Conservation (phyloP, 2,329 filamentous ascomycete genomes). For the Drechslerella dactyloides region DNA sequence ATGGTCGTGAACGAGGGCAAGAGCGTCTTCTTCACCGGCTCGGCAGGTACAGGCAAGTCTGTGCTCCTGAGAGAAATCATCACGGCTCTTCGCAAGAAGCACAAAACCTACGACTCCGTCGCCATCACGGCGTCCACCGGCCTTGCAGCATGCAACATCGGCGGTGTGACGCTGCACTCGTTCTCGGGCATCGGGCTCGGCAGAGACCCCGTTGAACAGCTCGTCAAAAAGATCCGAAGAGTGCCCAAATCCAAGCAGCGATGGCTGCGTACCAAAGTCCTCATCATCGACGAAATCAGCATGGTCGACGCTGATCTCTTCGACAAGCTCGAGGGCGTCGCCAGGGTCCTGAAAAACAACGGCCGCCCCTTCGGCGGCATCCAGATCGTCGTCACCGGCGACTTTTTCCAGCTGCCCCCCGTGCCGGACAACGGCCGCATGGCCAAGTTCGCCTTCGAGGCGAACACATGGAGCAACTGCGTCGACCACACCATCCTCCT, state of each 20-base stretch:
- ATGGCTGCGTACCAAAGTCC: slow-evolving; percentile 85
- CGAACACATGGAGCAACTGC: slow-evolving; percentile 85
- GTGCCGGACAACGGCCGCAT: slow-evolving; percentile 76
- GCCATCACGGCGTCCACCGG: slow-evolving; percentile 96
- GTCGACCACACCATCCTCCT: slow-evolving; percentile 95
- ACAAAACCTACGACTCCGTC: slow-evolving; percentile 79
- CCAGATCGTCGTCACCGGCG: slow-evolving; percentile 91
- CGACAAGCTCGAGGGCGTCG: slow-evolving; percentile 91
- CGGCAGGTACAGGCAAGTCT: slow-evolving; percentile 92
- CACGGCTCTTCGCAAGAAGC: slow-evolving; percentile 76
- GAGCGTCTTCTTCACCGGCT: slow-evolving; percentile 97
- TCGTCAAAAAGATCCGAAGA: slow-evolving; percentile 88
- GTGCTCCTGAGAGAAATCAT: slow-evolving; percentile 95
- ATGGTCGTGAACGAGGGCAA: slow-evolving; percentile 79
- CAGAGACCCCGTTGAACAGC: slow-evolving; percentile 78
- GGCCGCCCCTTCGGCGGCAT: slow-evolving; percentile 94
- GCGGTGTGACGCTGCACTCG: slow-evolving; percentile 92
- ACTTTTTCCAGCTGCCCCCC: slow-evolving; percentile 96
- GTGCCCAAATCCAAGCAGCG: slow-evolving; percentile 86
- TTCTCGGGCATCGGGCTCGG: slow-evolving; percentile 94
- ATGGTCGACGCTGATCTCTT: slow-evolving; percentile 99
- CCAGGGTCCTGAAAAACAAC: slow-evolving; percentile 83
- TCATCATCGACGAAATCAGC: slow-evolving; percentile 93
- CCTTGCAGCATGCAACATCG: slow-evolving; percentile 93
- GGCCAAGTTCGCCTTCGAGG: slow-evolving; percentile 91